Percentiles rank a stretch among this genome's conserved stretches.
These are phyloP conservation scores for Neospora caninum DNA, from an alignment of 169 alveolate genomes.

Conservation along the genomic window DNA sequence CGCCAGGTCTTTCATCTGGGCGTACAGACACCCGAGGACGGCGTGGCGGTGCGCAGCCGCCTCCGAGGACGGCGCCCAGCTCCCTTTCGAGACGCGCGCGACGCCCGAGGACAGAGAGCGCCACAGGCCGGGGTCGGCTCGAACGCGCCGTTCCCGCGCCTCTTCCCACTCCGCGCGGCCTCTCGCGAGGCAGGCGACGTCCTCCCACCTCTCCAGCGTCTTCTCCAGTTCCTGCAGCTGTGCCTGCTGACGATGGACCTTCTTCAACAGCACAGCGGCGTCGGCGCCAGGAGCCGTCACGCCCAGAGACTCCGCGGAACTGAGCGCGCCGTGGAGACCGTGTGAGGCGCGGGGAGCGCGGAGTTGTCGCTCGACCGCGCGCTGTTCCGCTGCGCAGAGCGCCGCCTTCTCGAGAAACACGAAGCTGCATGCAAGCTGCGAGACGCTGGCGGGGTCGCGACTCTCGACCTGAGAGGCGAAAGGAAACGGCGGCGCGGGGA, in stretches of 20 bases:
- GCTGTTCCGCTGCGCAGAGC: background rate
- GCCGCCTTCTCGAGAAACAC: background rate
- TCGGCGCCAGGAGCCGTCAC: background rate
- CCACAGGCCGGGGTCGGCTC: background rate
- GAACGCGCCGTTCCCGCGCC: background rate
- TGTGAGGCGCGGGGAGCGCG: background rate
- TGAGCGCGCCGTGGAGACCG: background rate
- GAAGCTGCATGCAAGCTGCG: background rate
- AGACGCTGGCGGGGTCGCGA: background rate
- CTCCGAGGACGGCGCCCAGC: background rate
- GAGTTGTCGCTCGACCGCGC: background rate
- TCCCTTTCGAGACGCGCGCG: background rate
- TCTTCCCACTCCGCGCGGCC: conserved; percentile 17
- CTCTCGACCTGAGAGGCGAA: background rate
- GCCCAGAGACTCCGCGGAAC: background rate
- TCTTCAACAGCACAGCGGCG: background rate
- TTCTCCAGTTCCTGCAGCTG: conserved; percentile 38
- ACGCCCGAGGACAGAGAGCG: background rate
- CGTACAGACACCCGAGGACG: conserved; percentile 49
- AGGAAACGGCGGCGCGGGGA: conserved; percentile 11
- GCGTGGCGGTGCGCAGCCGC: conserved; percentile 50
- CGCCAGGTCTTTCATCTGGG: conserved; percentile 23
- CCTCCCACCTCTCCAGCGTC: background rate
- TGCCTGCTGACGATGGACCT: conserved; percentile 50
- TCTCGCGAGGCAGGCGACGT: background rate